Conservation (phyloP, 805 yeast species). For the Kazachstania viticola region DNA sequence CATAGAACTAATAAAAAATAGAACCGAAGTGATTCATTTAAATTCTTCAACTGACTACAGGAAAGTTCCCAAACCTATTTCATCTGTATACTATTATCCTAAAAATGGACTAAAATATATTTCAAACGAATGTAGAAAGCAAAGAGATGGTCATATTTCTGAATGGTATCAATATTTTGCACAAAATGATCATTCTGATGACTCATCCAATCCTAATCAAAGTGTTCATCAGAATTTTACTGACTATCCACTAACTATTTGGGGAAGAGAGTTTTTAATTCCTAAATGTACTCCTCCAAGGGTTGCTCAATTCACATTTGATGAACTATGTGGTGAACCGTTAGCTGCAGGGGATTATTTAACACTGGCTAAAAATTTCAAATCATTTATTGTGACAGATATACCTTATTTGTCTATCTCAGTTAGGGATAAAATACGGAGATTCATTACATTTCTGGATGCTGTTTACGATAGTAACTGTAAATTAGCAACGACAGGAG, state of each 20-base stretch:
- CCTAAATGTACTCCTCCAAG: conserved; percentile 67
- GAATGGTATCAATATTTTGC: conserved; percentile 75
- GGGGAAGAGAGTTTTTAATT: conserved; percentile 78
- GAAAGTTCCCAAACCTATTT: conserved; percentile 71
- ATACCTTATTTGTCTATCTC: conserved; percentile 75
- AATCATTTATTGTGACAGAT: conserved; percentile 79
- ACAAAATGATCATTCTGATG: conserved; percentile 32
- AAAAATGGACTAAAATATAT: conserved; percentile 45
- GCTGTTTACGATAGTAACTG: conserved; percentile 92
- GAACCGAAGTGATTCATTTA: conserved; percentile 65
- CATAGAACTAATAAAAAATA: conserved; percentile 61
- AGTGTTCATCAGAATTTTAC: conserved; percentile 8
- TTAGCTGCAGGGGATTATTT: conserved; percentile 92
- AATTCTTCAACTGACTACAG: conserved; percentile 93
- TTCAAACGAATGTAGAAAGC: conserved; percentile 38
- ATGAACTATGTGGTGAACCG: conserved; percentile 76
- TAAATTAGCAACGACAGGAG: conserved; percentile 79
- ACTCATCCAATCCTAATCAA: conserved; percentile 6
- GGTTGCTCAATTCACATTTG: conserved; percentile 85
- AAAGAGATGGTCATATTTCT: conserved; percentile 49
- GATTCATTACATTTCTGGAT: conserved; percentile 90
- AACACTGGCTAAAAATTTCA: conserved; percentile 63
- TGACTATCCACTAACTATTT: conserved; percentile 41
- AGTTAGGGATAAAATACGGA: conserved; percentile 71
- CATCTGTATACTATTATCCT: conserved; percentile 70